A percentile compares a stretch with the other conserved stretches of the same genome.
Evolutionary conservation across 2,329 filamentous ascomycete genomes (phyloP).

Genomic region (Colletotrichum lini): DNA sequence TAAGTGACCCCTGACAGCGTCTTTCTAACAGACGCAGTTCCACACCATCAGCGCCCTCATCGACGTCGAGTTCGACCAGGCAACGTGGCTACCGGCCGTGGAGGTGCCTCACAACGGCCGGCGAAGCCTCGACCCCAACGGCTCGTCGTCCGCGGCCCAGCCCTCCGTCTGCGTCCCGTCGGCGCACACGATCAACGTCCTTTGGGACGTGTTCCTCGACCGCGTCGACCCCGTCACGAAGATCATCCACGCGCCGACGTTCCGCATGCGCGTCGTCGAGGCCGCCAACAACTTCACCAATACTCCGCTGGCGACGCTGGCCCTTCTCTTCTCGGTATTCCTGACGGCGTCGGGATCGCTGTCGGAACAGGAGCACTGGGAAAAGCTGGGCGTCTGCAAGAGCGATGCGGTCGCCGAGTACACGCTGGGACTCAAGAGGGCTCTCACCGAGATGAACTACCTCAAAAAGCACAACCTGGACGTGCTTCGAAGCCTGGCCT

Average conservation of each 20-base stretch:
- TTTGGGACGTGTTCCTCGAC: constrained; percentile 53
- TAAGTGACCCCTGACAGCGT: background rate
- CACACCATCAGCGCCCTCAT: constrained; percentile 71
- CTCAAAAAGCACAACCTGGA: constrained; percentile 69
- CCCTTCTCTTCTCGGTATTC: constrained; percentile 19
- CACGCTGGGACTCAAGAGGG: constrained; percentile 63
- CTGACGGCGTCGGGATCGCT: constrained; percentile 1
- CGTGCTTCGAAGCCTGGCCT: background rate
- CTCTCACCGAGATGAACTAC: constrained; percentile 69
- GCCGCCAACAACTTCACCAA: constrained; percentile 67
- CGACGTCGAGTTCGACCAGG: constrained; percentile 62
- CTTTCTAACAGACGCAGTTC: constrained; percentile 56
- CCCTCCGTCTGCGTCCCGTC: constrained; percentile 61
- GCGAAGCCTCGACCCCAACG: constrained; percentile 45
- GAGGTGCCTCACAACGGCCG: constrained; percentile 64
- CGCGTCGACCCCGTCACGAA: constrained; percentile 50
- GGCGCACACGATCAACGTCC: constrained; percentile 54
- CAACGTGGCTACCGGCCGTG: constrained; percentile 61
- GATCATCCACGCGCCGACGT: constrained; percentile 50
- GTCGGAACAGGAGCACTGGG: constrained; percentile 65
- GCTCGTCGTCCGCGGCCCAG: no score
- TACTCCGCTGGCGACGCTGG: constrained; percentile 58
- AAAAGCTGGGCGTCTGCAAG: constrained; percentile 62
- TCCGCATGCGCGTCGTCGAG: constrained; percentile 78
- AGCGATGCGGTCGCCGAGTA: constrained; percentile 66